These are phyloP conservation scores for Cochlearia excelsa DNA, from an alignment of 345 rosid species.

Conservation along the genomic window DNA sequence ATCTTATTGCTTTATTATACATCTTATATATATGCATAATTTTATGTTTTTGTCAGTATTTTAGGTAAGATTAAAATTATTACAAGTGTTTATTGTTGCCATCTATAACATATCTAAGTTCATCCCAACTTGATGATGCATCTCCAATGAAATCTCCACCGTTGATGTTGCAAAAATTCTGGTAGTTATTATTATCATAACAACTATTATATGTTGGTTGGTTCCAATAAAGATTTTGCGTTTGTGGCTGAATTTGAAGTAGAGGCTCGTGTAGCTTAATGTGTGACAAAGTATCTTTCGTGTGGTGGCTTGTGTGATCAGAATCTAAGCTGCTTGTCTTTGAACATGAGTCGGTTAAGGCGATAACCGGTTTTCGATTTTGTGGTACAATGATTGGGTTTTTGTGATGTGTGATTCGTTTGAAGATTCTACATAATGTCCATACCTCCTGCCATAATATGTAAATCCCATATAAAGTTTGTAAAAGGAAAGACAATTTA, in stretches of 20 bases:
- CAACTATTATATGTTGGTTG: slow-evolving; percentile 22
- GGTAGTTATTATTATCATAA: slow-evolving; percentile 24
- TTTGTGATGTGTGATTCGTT: slow-evolving; percentile 43
- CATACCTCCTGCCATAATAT: slow-evolving; percentile 62
- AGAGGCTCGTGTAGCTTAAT: slow-evolving; percentile 27
- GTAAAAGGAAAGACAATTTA: too few species aligned
- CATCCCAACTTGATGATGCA: slow-evolving; percentile 58
- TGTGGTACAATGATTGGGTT: slow-evolving; percentile 26
- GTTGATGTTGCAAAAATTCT: slow-evolving; percentile 38
- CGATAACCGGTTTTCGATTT: slow-evolving; percentile 34
- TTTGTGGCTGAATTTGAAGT: slow-evolving; percentile 22
- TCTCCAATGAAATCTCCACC: slow-evolving; percentile 45
- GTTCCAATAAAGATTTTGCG: slow-evolving; percentile 25
- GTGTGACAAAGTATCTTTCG: slow-evolving; percentile 36
- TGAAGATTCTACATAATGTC: slow-evolving; percentile 81
- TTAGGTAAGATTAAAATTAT: background rate
- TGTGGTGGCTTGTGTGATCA: slow-evolving; percentile 38
- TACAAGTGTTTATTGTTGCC: slow-evolving; percentile 31
- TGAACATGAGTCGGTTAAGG: slow-evolving; percentile 43
- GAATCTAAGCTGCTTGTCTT: slow-evolving; percentile 59
- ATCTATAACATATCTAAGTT: slow-evolving; percentile 59
- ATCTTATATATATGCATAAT: too few species aligned
- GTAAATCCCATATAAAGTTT: background rate
- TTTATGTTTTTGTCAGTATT: too few species aligned
- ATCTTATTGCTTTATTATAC: background rate